Conservation (phyloP, 441 rosid genomes). For the Metrosideros polymorpha region DNA sequence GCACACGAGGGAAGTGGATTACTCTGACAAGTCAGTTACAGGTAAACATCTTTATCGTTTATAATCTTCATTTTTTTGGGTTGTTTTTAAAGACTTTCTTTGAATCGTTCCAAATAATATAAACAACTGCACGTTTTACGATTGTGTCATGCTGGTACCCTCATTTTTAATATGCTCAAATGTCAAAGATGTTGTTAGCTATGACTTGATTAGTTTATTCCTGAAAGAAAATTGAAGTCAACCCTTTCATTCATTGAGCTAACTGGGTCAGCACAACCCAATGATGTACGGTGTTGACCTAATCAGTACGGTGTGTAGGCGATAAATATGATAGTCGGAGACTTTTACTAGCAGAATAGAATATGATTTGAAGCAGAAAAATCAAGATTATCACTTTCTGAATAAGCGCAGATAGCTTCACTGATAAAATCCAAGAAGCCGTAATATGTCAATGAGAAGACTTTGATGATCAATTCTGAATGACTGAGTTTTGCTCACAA, state of each 20-base stretch:
- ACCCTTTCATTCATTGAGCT: neutral
- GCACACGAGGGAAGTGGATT: conserved; percentile 84
- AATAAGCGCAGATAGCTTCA: neutral
- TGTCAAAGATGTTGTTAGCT: neutral
- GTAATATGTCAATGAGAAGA: neutral
- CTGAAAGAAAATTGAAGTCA: neutral
- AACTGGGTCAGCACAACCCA: neutral
- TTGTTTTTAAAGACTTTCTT: neutral
- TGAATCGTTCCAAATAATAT: neutral
- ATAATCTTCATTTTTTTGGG: neutral
- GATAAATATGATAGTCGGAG: neutral
- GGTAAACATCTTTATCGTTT: conserved; percentile 21
- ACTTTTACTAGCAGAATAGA: neutral
- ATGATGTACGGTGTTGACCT: neutral
- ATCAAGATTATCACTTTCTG: neutral
- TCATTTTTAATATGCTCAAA: neutral
- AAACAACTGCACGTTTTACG: neutral
- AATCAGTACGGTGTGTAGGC: neutral
- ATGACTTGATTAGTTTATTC: neutral
- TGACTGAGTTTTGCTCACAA: neutral
- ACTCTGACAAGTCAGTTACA: conserved; percentile 66
- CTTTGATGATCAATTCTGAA: neutral
- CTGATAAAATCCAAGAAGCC: neutral
- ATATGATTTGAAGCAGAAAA: neutral
- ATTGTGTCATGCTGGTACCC: neutral